phyloP scores from a whole-genome alignment of 768 basidiomycete species.

The Leccinum incarnatum region DNA sequence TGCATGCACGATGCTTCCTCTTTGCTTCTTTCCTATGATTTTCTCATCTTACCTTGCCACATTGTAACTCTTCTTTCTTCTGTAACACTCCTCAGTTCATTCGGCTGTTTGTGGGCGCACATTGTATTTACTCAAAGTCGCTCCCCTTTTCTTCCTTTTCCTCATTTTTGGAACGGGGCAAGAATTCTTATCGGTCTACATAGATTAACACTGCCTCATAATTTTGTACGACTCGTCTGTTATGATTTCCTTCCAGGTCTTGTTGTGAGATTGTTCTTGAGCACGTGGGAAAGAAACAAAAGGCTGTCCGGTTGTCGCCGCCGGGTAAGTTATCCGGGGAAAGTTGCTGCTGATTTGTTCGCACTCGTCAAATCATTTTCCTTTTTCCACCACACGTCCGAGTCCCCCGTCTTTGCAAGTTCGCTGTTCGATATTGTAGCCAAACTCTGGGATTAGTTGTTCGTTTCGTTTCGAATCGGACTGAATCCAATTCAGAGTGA shows the following conservation, averaged over 20 bases:
- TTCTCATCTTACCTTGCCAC: background rate
- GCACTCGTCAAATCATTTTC: background rate
- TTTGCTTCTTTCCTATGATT: background rate
- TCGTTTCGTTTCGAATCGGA: background rate
- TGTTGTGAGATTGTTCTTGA: slow-evolving; percentile 4
- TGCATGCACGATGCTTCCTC: slow-evolving; percentile 4
- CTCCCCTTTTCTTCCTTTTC: background rate
- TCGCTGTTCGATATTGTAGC: background rate
- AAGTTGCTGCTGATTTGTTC: background rate
- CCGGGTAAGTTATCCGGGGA: background rate
- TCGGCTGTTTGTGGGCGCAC: slow-evolving; percentile 3
- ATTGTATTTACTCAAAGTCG: slow-evolving; percentile 16
- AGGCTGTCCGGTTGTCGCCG: background rate
- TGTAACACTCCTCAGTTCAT: slow-evolving; percentile 1
- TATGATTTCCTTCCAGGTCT: background rate
- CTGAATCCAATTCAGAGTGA: background rate
- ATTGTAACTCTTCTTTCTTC: slow-evolving; percentile 9
- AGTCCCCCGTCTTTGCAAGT: background rate
- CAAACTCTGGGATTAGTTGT: background rate
- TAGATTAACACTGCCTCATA: slow-evolving; percentile 30
- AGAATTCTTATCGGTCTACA: slow-evolving; percentile 19
- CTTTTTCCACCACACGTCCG: background rate
- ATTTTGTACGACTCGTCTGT: slow-evolving; percentile 17
- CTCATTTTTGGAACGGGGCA: slow-evolving; percentile 21
- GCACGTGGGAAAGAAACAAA: slow-evolving; percentile 17